Percentiles rank a stretch among this genome's conserved stretches.
phyloP scores from a whole-genome alignment of 371 early-diverging fungal genomes.

The Haplosporangium sp. region DNA sequence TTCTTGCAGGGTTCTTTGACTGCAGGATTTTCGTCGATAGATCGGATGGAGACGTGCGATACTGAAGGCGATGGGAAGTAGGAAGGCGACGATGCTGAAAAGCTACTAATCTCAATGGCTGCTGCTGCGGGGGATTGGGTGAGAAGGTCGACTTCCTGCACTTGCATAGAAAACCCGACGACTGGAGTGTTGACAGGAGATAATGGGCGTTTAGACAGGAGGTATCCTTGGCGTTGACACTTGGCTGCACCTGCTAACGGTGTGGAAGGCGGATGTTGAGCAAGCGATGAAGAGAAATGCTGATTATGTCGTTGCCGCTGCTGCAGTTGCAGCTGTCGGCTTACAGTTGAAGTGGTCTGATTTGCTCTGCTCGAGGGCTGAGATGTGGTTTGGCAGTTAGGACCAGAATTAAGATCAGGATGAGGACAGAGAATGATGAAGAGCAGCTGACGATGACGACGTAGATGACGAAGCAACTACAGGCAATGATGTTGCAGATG shows the following conservation, averaged over 20 bases:
- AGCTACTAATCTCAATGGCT: background rate
- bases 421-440: conserved; percentile 3
- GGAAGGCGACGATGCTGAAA: background rate
- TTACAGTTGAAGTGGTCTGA: background rate
- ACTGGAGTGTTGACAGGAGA: no score
- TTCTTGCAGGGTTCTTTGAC: background rate
- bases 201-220: no score
- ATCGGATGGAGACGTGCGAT: background rate
- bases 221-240: no score
- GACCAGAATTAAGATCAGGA: conserved; percentile 19
- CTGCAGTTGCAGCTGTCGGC: background rate
- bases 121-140: background rate
- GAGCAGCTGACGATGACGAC: conserved; percentile 8
- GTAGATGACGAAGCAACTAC: conserved; percentile 7
- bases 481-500: conserved; percentile 3
- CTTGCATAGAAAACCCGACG: background rate
- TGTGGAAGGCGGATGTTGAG: background rate
- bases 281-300: background rate
- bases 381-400: conserved; percentile 28
- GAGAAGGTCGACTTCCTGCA: background rate
- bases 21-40: background rate
- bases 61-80: background rate
- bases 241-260: background rate
- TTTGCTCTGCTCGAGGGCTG: conserved; percentile 3
- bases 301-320: background rate